Conservation (phyloP, 2,329 filamentous ascomycete genomes). For the Apiospora marii region DNA sequence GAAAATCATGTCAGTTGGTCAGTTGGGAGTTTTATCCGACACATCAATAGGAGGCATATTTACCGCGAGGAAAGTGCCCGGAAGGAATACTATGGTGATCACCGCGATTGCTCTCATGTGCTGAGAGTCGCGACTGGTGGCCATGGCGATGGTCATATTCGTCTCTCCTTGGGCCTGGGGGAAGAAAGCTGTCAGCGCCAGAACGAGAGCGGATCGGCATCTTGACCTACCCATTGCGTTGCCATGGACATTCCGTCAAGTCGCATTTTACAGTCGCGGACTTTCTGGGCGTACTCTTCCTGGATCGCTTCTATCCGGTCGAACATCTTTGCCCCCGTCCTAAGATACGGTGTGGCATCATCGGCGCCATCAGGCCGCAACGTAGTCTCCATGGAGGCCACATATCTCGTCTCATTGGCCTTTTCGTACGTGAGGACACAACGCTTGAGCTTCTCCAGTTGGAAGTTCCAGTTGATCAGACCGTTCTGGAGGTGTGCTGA, state of each 20-base stretch:
- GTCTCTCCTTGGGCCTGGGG: constrained; percentile 39
- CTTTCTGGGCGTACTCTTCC: constrained; percentile 43
- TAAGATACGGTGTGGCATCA: constrained; percentile 26
- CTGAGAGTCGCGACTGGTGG: constrained; percentile 38
- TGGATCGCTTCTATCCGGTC: constrained; percentile 35
- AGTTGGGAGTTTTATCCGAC: too few relatives aligned
- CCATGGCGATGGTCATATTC: constrained; percentile 41
- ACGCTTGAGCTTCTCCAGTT: constrained; percentile 34
- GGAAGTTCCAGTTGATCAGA: constrained; percentile 37
- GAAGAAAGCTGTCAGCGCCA: constrained; percentile 17
- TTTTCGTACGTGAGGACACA: too few relatives aligned
- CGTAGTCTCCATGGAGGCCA: too few relatives aligned
- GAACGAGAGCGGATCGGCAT: not conserved
- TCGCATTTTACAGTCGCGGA: constrained; percentile 44
- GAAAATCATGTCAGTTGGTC: not conserved
- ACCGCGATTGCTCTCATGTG: constrained; percentile 42
- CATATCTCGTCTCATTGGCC: too few relatives aligned
- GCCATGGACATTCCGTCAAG: constrained; percentile 46
- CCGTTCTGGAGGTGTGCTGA: constrained; percentile 37
- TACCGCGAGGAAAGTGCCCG: constrained; percentile 42
- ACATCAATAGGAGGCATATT: constrained; percentile 6
- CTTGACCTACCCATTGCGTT: constrained; percentile 43
- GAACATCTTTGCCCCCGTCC: constrained; percentile 30
- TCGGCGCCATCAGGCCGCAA: too few relatives aligned
- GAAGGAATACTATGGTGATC: constrained; percentile 43